Conservation (phyloP, 208 protist genomes). For the Wallacemonas rigidus region DNA sequence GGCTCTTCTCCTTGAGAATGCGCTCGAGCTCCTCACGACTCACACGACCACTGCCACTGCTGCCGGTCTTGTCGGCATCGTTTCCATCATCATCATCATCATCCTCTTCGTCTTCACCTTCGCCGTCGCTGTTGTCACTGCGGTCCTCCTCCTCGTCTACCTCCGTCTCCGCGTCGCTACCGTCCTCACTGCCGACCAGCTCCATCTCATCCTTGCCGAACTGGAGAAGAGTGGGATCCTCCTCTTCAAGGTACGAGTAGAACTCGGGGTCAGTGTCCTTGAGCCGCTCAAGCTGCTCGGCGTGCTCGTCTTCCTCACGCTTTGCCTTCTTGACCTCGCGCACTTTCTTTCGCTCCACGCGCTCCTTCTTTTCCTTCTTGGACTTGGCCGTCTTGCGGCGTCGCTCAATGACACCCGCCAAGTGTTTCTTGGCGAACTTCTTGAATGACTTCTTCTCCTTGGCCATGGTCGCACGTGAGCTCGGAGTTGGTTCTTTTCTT, state of each 20-base stretch:
- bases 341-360: constrained; percentile 72
- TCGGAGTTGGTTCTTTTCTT: neutral
- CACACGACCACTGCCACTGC: constrained; percentile 37
- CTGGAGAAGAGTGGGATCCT: constrained; percentile 87
- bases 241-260: constrained; percentile 89
- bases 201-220: constrained; percentile 85
- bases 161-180: constrained; percentile 81
- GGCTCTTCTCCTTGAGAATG: constrained; percentile 40
- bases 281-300: constrained; percentile 85
- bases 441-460: constrained; percentile 93
- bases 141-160: constrained; percentile 59
- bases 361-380: constrained; percentile 90
- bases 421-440: constrained; percentile 92
- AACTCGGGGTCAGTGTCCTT: constrained; percentile 91
- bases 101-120: constrained; percentile 32
- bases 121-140: constrained; percentile 22
- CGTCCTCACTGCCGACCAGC: constrained; percentile 55
- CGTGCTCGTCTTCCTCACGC: constrained; percentile 85
- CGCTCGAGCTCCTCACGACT: constrained; percentile 55
- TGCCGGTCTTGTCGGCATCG: constrained; percentile 5
- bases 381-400: constrained; percentile 85
- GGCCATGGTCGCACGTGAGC: constrained; percentile 35
- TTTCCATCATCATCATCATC: constrained; percentile 31
- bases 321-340: constrained; percentile 65
- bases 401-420: constrained; percentile 87